Evolutionary conservation across 306 rosid species (phyloP).

Genomic region (Pyrus communis): DNA sequence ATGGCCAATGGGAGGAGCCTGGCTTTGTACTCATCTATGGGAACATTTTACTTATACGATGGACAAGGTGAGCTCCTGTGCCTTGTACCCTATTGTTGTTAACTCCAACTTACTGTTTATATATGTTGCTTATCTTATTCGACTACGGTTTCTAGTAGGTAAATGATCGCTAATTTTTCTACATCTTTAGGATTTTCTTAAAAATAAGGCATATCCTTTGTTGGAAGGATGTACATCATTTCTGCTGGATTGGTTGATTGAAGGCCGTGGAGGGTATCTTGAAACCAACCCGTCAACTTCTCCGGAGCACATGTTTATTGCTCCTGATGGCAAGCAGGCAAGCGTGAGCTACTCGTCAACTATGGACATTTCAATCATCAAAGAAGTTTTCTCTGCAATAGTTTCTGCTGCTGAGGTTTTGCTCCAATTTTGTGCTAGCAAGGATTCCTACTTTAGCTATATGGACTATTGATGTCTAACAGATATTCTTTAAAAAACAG

Average conservation of each 20-base stretch:
- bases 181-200: conserved; percentile 61
- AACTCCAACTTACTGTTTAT: not conserved
- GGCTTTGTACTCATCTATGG: conserved; percentile 87
- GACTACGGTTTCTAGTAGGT: not conserved
- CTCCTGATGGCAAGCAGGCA: conserved; percentile 77
- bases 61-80: conserved; percentile 61
- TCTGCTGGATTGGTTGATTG: conserved; percentile 97
- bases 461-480: not conserved
- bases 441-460: not conserved
- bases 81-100: not conserved
- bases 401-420: conserved; percentile 83
- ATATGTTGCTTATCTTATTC: not conserved
- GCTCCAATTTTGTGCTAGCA: conserved; percentile 11
- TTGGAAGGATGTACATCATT: conserved; percentile 85
- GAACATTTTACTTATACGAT: conserved; percentile 80
- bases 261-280: conserved; percentile 66
- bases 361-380: conserved; percentile 86
- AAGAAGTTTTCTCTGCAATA: conserved; percentile 69
- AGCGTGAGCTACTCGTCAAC: conserved; percentile 97
- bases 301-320: conserved; percentile 89
- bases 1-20: conserved; percentile 99
- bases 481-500: conserved; percentile 31
- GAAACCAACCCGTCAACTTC: conserved; percentile 98
- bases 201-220: conserved; percentile 85
- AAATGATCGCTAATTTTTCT: conserved; percentile 20